These are phyloP conservation scores for Chiua sp. DNA, from an alignment of 1,284 basidiomycete genomes.

Conservation along the genomic window DNA sequence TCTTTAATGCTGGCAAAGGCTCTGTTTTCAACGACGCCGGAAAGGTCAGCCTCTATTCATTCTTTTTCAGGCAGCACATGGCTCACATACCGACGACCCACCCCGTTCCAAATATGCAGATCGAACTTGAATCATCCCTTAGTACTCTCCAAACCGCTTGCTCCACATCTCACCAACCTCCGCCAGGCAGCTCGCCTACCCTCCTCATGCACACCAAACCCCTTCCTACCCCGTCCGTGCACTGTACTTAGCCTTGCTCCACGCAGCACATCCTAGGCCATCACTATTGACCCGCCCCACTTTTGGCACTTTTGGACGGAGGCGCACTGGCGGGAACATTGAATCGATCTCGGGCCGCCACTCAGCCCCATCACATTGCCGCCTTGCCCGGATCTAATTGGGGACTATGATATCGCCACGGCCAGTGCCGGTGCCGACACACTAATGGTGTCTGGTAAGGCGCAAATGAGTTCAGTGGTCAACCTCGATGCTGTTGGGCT, in stretches of 20 bases:
- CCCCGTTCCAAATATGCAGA: too few relatives aligned
- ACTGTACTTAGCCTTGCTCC: too few relatives aligned
- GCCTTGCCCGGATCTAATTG: constrained; percentile 16
- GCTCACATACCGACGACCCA: background rate
- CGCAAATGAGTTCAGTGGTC: constrained; percentile 12
- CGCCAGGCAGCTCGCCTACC: constrained; percentile 65
- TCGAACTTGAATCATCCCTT: constrained; percentile 80
- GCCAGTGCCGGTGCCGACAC: background rate
- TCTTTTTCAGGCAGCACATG: too few relatives aligned
- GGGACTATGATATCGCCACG: too few relatives aligned
- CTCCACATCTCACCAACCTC: constrained; percentile 60
- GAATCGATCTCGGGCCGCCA: constrained; percentile 71
- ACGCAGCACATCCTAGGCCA: too few relatives aligned
- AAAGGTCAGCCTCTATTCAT: constrained; percentile 50
- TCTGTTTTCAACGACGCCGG: constrained; percentile 82
- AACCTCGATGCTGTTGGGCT: constrained; percentile 39
- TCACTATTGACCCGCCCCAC: constrained; percentile 68
- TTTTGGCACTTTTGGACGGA: constrained; percentile 82
- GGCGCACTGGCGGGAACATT: constrained; percentile 75
- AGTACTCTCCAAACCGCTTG: constrained; percentile 79
- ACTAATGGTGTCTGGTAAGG: constrained; percentile 14
- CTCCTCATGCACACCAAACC: constrained; percentile 73
- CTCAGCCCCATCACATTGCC: constrained; percentile 61
- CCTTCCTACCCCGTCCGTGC: constrained; percentile 73
- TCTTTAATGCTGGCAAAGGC: constrained; percentile 82